Base-by-base conservation (phyloP, 345 rosid species). In the Heritiera littoralis region DNA sequence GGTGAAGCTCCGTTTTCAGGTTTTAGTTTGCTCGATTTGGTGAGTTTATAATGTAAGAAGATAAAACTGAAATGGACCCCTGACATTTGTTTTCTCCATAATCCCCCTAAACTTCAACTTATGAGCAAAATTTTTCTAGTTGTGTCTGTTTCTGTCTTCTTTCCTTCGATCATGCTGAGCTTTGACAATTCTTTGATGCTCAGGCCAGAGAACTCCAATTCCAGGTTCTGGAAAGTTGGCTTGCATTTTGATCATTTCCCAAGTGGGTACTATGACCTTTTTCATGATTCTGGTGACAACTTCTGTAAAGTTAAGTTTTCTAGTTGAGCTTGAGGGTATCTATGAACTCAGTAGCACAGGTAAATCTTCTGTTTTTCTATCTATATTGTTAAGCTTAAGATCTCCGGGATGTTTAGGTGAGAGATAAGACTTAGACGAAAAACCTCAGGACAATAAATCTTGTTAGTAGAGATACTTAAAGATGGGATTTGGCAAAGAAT, bases 401-500 rank as follows among this genome's bases (percentile, higher is more conserved):
- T 54, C 20, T 54, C 58, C 58, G 15, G 18, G 52, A 54, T 54
- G 23, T 17, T 55, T 18, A 17, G 23, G 60, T 18, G 60, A 18
- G 60, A 18, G 6, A 55, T 55, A 17, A 10, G 38, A 61, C 13
- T 61, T 61, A 9, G 40, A 9, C 28, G 66, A 61, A 15, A 15
- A 65, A 64, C 1, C 45, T 3, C 28, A 11, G 6, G 15, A 9
- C 15, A 23, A 9, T 28, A 11, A 9, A 61, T 61, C 12, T 23
- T 32, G 45, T 35, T 13, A 5, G 68, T 12, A 32, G 68, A 9
- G 18, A 64, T 54, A 49, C 54, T 6, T 75, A 72, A 80, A 80
- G 56, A 91, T 93, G 98, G 88, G 86, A 81, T 93, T 89, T 10
- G 91, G 93, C 5, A 93, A 91, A 76, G 78, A 85, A 54, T 91